Evolutionary conservation across 148 eudicot genomes (phyloP), one percentile per base, ranked within the genome.

Genomic region (Arctostaphylos glauca): DNA sequence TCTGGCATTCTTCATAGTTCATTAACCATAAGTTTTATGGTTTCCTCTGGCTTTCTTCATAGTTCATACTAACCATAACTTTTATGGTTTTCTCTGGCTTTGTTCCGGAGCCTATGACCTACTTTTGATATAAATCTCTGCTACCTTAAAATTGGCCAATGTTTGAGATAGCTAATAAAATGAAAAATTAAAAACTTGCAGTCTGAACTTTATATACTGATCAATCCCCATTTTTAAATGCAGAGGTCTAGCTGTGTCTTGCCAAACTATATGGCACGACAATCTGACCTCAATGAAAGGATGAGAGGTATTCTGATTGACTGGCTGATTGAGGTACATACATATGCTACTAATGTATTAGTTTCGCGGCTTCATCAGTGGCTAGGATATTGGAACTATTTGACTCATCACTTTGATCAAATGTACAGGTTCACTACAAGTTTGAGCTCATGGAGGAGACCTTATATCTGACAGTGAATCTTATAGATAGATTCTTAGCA

Each of bases 371-470:
- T 49, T 81, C 8, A 16, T 67, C 13, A 9, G 21, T 43, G 44
- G 31, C 13, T 73, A 50, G 78, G 16, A 41, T 49, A 62, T 25
- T 25, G 46, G 70, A 55, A 23, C 16, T 48, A 19, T 52, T 46
- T 38, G 72, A 54, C 43, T 53, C 4, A 67, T 8, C 49, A 70
- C 48, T 80, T 66, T 2, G 59, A 18, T 41, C 78, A 46, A 72
- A 50, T 81, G 62, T 60, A 58, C 84, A 95, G 98, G 98, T 95
- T 41, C 98, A 95, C 84, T 87, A 95, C 89, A 94, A 91, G 84
- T 95, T 95, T 70, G 98, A 94, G 81, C 81, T 95, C 88, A 90
- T 91, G 98, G 96, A 95, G 44, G 98, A 95, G 92, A 94, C 98
- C 6, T 79, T 95, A 21, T 95, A 88, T 81, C 89, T 95, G 25